Base-by-base conservation (phyloP, 2,329 filamentous ascomycete genomes). In the Colletotrichum musae region DNA sequence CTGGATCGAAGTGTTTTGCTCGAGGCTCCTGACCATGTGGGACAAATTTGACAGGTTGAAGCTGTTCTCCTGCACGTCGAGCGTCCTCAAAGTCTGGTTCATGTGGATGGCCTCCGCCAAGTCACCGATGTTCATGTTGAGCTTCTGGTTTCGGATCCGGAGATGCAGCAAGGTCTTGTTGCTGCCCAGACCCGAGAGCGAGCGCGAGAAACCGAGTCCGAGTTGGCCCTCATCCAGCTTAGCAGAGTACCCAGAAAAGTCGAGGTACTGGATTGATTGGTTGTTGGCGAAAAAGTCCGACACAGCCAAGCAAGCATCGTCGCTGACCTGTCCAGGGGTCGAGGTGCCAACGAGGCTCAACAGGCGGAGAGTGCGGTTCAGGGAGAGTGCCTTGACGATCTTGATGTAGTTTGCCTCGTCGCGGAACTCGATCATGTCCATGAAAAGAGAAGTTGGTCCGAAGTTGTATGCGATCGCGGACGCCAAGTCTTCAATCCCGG, bases 361-460 rank as follows among this genome's bases (percentile, higher is more conserved):
- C 52, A 86, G 85, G 48, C 84, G 77, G 52, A 89, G 85, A 5
- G 84, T 82, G 13, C 78, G 81, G 68, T 86, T 87, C n/a, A 80
- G 73, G 0, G 86, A 81, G 58, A 89, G 77, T 2, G 87, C 85
- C 16, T 77, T 79, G 68, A 89, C 76, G 5, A 89, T 80, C 61
- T 81, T 82, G 63, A 87, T 81, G 72, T 87, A 89, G 73, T 82
- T 87, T 10, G 75, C 75, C 73, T 89, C 87, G 47, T 84, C 77
- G 21, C 80, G 79, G 72, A 89, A 88, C 70, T 89, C 86, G n/a
- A 88, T 79, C 86, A 89, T 88, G 71, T 88, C 85, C 70, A 88
- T 76, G 71, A 86, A 85, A 24, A 89, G 77, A 26, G 82, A 84
- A 70, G 80, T 84, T 0, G 86, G 86, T 1, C 85, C 85, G 70